Evolutionary conservation across 2,329 filamentous ascomycete species (phyloP).

Genomic region (Penicillium brasilianum): DNA sequence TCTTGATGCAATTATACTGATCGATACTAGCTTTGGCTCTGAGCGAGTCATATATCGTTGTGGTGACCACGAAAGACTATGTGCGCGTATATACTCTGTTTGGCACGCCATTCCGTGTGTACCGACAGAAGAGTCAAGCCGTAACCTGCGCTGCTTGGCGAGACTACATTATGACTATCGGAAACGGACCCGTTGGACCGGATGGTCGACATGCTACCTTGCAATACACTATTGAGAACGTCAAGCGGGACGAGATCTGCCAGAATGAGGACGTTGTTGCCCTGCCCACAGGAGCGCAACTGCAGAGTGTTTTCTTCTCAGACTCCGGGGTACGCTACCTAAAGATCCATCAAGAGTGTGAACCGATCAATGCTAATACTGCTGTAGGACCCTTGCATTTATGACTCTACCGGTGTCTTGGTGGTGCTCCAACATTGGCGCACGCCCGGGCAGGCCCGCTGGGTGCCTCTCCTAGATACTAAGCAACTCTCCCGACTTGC

Average conservation of each 20-base stretch:
- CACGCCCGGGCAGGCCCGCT: constrained; percentile 78
- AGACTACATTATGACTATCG: constrained; percentile 95
- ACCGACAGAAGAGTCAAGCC: constrained; percentile 89
- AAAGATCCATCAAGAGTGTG: not conserved
- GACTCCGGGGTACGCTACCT: constrained; percentile 72
- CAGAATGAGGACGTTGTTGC: constrained; percentile 94
- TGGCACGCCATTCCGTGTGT: constrained; percentile 85
- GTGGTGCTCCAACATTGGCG: constrained; percentile 92
- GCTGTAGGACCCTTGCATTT: constrained; percentile 85
- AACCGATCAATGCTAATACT: constrained; percentile 13
- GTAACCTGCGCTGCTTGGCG: constrained; percentile 94
- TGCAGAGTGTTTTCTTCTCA: constrained; percentile 89
- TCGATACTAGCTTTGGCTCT: constrained; percentile 72
- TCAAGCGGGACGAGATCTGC: constrained; percentile 90
- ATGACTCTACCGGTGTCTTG: constrained; percentile 88
- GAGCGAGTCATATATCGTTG: constrained; percentile 87
- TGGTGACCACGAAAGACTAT: constrained; percentile 84
- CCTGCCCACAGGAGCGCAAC: constrained; percentile 71
- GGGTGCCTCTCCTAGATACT: constrained; percentile 93
- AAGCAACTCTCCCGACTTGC: constrained; percentile 79
- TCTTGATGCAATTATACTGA: constrained; percentile 3
- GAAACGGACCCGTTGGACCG: constrained; percentile 82
- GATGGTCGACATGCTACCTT: constrained; percentile 75
- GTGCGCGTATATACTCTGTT: constrained; percentile 92
- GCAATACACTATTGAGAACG: constrained; percentile 90